Base-by-base conservation (phyloP, 164 flowering plant genomes). In the Vitis rotundifolia region DNA sequence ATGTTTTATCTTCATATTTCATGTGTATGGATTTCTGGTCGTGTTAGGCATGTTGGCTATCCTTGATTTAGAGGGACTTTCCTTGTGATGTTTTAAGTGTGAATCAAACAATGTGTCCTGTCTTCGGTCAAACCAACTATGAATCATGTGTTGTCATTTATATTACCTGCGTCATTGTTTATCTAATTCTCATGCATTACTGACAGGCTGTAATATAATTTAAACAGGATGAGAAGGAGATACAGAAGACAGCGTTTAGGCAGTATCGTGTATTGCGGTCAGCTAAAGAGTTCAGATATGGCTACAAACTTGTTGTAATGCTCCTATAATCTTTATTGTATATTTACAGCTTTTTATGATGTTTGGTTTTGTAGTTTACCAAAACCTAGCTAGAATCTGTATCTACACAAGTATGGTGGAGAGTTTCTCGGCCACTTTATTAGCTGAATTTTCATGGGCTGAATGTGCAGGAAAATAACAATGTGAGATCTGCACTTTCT, bases 281-380 rank as follows among this genome's bases (percentile, higher is more conserved):
- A 28, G 89, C 93, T 48, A 83, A 84, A 15, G 90, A 88, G 28
- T 95, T 95, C 73, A 80, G 90, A 88, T 92, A 92, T 73, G 99
- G 99, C 74, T 92, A 86, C 90, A 95, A 95, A 68, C 85, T 92
- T 79, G 91, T 95, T 58, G 98, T 95, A 91, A 86, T 74, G 81
- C 72, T 66, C 68, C 67, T 55, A 4, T 56, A 57, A 14, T 72
- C 66, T 48, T 56, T 67, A 0, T 56, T 56, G 44, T 70, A 9
- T 18, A 19, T 63, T 13, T 11, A 22, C 26, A 22, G 29, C 47
- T 6, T 13, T 53, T 14, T 29, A 61, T 31, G 15, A 11, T 61
- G 14, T 31, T 15, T 29, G 18, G 16, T 61, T 61, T 61, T 61
- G 48, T 16, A 56, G 26, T n/a, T 16, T 56, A 19, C 62, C 9